phyloP scores from a whole-genome alignment of 257 asterid genomes.

The Nicotiana undulata region DNA sequence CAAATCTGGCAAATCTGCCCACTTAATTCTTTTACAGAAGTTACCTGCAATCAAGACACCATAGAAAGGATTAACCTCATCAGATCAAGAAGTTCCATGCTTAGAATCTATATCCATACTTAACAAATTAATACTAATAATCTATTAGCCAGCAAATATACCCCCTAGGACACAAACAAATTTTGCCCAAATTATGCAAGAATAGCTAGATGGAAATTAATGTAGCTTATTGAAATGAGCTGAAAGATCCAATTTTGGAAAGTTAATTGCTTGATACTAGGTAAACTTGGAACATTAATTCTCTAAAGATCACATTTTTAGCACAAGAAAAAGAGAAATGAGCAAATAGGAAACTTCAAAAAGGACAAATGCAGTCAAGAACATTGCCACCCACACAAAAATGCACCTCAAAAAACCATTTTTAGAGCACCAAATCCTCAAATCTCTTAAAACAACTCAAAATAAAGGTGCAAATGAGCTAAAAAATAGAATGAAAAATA shows the following conservation, averaged over 20 bases:
- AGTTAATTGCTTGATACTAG: not conserved
- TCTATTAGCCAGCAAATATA: not conserved
- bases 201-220: conserved; percentile 29
- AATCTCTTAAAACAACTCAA: conserved; percentile 1
- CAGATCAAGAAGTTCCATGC: conserved; percentile 17
- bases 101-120: not conserved
- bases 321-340: not conserved
- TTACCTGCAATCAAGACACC: conserved; percentile 32
- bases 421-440: conserved; percentile 2
- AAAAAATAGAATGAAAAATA: not conserved
- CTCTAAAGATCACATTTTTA: conserved; percentile 19
- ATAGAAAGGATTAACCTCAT: not conserved
- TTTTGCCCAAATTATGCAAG: not conserved
- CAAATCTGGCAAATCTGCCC: conserved; percentile 77
- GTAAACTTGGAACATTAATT: not conserved
- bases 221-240: conserved; percentile 16
- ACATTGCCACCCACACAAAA: conserved; percentile 5
- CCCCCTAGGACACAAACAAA: not conserved
- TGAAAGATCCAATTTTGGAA: conserved; percentile 23
- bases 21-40: conserved; percentile 51
- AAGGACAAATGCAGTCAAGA: conserved; percentile 8
- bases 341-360: conserved; percentile 13
- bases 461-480: not conserved
- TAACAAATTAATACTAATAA: not conserved
- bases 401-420: not conserved